A percentile compares a stretch with the other conserved stretches of the same genome.
Evolutionary conservation across 2,329 filamentous ascomycete species (phyloP).

Genomic region (Tolypocladium pustulatum): DNA sequence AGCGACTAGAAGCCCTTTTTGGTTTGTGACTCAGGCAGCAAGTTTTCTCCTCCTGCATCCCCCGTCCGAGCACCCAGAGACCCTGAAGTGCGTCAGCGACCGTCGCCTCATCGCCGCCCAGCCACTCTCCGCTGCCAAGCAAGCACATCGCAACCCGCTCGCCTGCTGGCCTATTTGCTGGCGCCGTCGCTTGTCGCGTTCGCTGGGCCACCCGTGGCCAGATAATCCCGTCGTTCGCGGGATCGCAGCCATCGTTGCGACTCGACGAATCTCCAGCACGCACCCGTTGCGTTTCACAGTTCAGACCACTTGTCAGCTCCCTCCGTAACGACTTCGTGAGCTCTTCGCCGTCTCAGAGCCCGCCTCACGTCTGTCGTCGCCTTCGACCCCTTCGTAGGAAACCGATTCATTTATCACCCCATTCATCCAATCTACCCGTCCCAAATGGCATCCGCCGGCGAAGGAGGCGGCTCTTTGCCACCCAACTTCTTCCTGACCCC

Average conservation of each 20-base stretch:
- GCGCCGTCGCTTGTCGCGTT: background rate
- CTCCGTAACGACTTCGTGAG: background rate
- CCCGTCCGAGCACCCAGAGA: background rate
- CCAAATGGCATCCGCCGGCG: constrained; percentile 40
- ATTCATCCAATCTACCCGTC: background rate
- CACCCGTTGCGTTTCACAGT: background rate
- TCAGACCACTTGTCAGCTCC: background rate
- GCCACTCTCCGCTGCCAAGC: background rate
- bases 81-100: constrained; percentile 1
- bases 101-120: background rate
- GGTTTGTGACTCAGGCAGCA: constrained; percentile 26
- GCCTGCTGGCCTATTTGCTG: background rate
- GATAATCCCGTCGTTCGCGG: background rate
- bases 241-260: background rate
- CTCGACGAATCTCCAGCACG: background rate
- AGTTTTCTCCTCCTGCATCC: constrained; percentile 8
- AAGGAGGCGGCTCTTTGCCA: constrained; percentile 28
- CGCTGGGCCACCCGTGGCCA: background rate
- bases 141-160: background rate
- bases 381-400: background rate
- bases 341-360: background rate
- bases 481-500: constrained; percentile 60
- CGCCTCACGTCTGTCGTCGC: background rate
- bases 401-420: background rate
- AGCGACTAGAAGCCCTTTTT: constrained; percentile 17